Evolutionary conservation across 176 grass and related monocot species (phyloP), one percentile per base, ranked within the genome.

Genomic region (Canna indica): DNA sequence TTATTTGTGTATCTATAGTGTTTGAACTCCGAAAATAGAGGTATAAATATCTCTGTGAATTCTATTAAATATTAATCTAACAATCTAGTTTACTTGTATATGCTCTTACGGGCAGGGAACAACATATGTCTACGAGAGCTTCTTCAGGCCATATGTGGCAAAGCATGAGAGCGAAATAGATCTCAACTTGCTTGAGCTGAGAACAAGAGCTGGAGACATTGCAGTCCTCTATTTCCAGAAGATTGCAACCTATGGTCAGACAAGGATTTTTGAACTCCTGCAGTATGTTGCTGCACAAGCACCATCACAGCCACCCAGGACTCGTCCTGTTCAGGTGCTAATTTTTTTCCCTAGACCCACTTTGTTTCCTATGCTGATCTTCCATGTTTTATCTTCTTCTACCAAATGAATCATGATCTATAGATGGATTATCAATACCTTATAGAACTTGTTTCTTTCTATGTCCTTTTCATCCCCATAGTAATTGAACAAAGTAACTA

Each of bases 21-120:
- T n/a, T n/a, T n/a, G n/a, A n/a, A n/a, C n/a, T 78, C 94, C 94
- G 11, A 99, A 85, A 81, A 99, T 86, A 59, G 93, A 99, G 94
- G 94, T 99, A 68, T 30, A 20, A 20, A 17, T 13, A 5, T 1
- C 20, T n/a, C 9, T 65, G 63, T 3, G 15, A 65, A 7, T 33
- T 74, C 36, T 28, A 65, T 65, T 8, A 25, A 29, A 27, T 63
- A 57, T 66, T 15, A 17, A 38, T 30, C 1, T 13, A 47, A 69
- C n/a, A 52, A 35, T 70, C 48, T 35, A 26, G 18, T 64, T 73
- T 79, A 60, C 12, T 4, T 10, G 10, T 31, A 29, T 14, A 31
- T 30, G 7, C 17, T n/a, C 20, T 54, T 54, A 60, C 31, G 10
- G 34, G 56, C 75, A 93, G 94, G 94, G 94, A 70, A 99, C 94